Conservation (phyloP, 768 basidiomycete genomes). For the Podaxis mareebaensis region DNA sequence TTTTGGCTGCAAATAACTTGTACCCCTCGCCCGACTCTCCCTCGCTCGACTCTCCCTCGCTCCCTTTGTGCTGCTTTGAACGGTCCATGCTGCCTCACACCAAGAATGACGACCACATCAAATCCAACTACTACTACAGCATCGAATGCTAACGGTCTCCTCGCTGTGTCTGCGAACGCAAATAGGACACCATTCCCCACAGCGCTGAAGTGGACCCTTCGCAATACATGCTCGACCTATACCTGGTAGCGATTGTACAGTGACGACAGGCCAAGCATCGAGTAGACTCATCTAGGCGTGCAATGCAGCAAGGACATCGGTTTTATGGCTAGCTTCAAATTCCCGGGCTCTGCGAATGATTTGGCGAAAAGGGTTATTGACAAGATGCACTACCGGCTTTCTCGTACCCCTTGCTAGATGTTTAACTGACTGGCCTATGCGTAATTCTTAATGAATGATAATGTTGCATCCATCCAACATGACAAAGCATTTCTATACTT, state of each 20-base stretch:
- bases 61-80: no score
- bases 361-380: slow-evolving; percentile 73
- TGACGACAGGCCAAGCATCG: slow-evolving; percentile 66
- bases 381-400: slow-evolving; percentile 46
- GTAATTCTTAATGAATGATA: slow-evolving; percentile 85
- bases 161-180: neutral
- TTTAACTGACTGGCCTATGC: neutral
- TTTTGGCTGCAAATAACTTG: no score
- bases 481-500: slow-evolving; percentile 23
- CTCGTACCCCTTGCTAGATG: neutral
- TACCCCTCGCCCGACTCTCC: no score
- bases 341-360: slow-evolving; percentile 81
- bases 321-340: slow-evolving; percentile 87
- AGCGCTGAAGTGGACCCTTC: slow-evolving; percentile 43
- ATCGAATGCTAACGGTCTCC: neutral
- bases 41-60: no score
- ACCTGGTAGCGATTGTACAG: slow-evolving; percentile 79
- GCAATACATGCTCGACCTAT: slow-evolving; percentile 67
- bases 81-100: no score
- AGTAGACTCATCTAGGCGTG: slow-evolving; percentile 80
- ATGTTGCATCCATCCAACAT: slow-evolving; percentile 65
- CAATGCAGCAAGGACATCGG: slow-evolving; percentile 93
- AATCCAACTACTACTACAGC: no score
- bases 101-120: no score
- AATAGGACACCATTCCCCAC: slow-evolving; percentile 29